phyloP scores from a whole-genome alignment of 345 rosid species.

The Xanthoceras sorbifolium region DNA sequence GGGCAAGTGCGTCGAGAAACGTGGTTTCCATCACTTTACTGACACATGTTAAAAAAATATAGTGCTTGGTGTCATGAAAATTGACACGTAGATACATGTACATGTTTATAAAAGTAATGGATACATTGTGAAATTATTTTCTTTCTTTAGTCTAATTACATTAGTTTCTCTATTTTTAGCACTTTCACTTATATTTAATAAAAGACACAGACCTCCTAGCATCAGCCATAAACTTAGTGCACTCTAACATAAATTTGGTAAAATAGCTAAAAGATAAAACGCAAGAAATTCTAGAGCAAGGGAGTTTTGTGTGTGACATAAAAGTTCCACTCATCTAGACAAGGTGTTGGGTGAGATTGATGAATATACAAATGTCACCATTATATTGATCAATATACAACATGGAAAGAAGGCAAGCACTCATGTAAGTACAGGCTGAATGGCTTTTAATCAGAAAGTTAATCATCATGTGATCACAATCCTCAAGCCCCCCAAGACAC shows the following conservation, averaged over 20 bases:
- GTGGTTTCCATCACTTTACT: too few relatives aligned
- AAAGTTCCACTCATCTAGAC: neutral
- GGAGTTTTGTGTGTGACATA: neutral
- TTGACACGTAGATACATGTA: too few relatives aligned
- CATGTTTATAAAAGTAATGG: too few relatives aligned
- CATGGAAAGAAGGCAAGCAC: neutral
- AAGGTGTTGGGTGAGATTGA: neutral
- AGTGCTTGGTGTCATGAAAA: too few relatives aligned
- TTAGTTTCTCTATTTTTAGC: neutral
- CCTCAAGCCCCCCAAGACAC: neutral
- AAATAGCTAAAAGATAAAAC: neutral
- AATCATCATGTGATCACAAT: neutral
- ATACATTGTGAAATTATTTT: too few relatives aligned
- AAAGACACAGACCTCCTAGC: neutral
- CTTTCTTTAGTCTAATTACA: neutral
- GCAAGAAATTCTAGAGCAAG: neutral
- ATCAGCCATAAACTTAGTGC: neutral
- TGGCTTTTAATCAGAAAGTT: neutral
- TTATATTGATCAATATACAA: neutral
- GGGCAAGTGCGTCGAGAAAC: too few relatives aligned
- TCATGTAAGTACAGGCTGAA: neutral
- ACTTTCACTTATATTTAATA: neutral
- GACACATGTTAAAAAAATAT: too few relatives aligned
- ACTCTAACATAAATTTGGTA: neutral
- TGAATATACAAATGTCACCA: neutral